Evolutionary conservation across 176 grass and related monocot genomes (phyloP), one percentile per base, ranked within the genome.

Genomic region (Juncus inflexus): DNA sequence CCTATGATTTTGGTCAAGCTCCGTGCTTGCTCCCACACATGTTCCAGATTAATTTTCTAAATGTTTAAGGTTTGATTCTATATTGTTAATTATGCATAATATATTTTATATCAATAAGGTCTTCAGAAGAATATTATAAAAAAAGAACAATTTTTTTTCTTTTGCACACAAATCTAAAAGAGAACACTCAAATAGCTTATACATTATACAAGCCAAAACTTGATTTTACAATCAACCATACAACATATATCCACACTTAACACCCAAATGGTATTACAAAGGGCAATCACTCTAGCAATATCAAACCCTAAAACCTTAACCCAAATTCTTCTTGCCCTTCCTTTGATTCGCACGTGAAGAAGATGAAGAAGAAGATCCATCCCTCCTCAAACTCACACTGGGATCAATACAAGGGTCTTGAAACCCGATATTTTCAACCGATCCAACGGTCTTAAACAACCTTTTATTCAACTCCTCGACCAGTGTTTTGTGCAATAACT

Each of bases 401-500:
- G 19, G 19, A 15, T 66, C 70, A 15, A 70, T 55, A 56, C 37
- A 76, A 2, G 79, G 73, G 12, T 15, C 54, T 12, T 80, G 81
- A 77, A 97, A 92, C 7, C 94, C 88, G 19, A 92, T 86, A 79
- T 80, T 77, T 67, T 97, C 88, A 42, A 97, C 84, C 19, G 94
- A 76, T 19, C 75, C 94, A 40, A 97, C 75, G 7, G 94, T 97
- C 67, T 92, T 97, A 76, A 97, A 97, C 70, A 92, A 35, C 52
- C 94, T 79, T 37, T 88, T 90, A 63, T 89, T 97, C 74, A 97
- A 81, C 77, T 97, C 82, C 64, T 97, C 82, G 7, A 92, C 85
- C 49, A 92, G 74, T 57, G 70, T 86, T 43, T 78, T 69, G 65
- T 92, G 94, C 43, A 97, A 80, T 67, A 91, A 66, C 55, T 91